Conservation (phyloP, 441 rosid species). For the Raphanus hybrid region DNA sequence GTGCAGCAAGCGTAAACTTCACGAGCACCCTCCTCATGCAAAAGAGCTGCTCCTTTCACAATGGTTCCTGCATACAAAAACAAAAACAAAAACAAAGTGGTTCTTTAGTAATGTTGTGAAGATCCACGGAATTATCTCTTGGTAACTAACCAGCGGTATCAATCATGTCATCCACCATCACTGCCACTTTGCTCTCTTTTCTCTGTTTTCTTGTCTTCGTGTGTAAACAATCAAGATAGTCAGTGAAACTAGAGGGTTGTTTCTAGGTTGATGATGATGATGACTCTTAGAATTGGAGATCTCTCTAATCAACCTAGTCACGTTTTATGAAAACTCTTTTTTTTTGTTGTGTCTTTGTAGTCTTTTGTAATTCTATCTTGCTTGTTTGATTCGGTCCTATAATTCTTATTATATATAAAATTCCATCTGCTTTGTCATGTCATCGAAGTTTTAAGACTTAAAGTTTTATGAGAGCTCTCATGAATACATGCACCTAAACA, state of each 20-base stretch:
- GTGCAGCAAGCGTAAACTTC: slow-evolving; percentile 93
- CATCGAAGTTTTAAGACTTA: not conserved
- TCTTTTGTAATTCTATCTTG: not conserved
- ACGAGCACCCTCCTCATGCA: slow-evolving; percentile 88
- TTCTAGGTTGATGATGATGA: slow-evolving; percentile 10
- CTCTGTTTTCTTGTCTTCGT: slow-evolving; percentile 7
- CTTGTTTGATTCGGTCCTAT: slow-evolving; percentile 22
- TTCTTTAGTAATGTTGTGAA: not conserved
- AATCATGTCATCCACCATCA: slow-evolving; percentile 82
- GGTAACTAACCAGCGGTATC: slow-evolving; percentile 80
- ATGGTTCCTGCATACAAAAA: slow-evolving; percentile 61
- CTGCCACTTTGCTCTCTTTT: not conserved
- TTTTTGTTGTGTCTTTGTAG: slow-evolving; percentile 21
- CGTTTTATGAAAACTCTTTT: slow-evolving; percentile 14
- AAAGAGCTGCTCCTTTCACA: slow-evolving; percentile 81
- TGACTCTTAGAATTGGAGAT: not conserved
- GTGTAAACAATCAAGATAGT: slow-evolving; percentile 9
- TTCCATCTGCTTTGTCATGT: slow-evolving; percentile 16
- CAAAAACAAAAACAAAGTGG: not conserved
- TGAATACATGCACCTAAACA: too few relatives aligned
- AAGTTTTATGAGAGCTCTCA: too few relatives aligned
- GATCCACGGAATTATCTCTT: not conserved
- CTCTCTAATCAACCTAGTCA: slow-evolving; percentile 25
- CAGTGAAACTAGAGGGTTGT: slow-evolving; percentile 27
- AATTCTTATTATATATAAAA: slow-evolving; percentile 6